Percentiles rank a stretch among this genome's conserved stretches.
phyloP scores from a whole-genome alignment of 208 protist species.

The Blechomonas ayalai region DNA sequence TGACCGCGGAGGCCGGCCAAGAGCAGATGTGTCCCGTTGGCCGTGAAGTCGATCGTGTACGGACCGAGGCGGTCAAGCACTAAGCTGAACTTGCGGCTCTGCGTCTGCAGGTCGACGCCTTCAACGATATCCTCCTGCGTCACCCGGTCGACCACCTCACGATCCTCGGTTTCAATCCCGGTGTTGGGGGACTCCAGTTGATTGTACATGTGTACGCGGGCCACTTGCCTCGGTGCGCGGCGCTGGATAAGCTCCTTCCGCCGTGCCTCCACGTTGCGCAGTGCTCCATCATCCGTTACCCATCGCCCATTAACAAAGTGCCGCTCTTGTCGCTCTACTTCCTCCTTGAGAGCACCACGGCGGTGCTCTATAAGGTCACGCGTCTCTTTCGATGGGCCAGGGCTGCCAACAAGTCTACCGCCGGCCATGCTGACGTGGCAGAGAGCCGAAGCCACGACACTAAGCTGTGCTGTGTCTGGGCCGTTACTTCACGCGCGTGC shows the following conservation, averaged over 20 bases:
- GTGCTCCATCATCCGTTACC: slow-evolving; percentile 64
- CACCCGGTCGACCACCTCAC: slow-evolving; percentile 91
- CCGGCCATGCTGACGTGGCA: no score
- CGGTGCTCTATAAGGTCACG: slow-evolving; percentile 46
- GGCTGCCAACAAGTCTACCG: no score
- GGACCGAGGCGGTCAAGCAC: slow-evolving; percentile 91
- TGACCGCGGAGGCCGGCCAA: slow-evolving; percentile 95
- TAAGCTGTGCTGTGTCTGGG: no score
- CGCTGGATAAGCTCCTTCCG: slow-evolving; percentile 50
- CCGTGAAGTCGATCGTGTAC: slow-evolving; percentile 92
- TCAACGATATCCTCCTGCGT: slow-evolving; percentile 87
- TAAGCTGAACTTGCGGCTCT: slow-evolving; percentile 92
- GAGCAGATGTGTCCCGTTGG: slow-evolving; percentile 91
- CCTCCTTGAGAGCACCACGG: slow-evolving; percentile 33
- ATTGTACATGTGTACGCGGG: slow-evolving; percentile 57
- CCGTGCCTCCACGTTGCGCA: slow-evolving; percentile 47
- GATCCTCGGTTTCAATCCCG: slow-evolving; percentile 66
- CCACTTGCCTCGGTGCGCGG: slow-evolving; percentile 52
- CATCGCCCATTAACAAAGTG: slow-evolving; percentile 64
- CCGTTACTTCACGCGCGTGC: no score
- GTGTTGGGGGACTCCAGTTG: slow-evolving; percentile 59
- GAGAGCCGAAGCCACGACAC: no score
- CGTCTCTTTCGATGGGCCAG: slow-evolving; percentile 41
- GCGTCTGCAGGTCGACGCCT: slow-evolving; percentile 90
- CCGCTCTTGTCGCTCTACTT: slow-evolving; percentile 28